A percentile compares a stretch with the other conserved stretches of the same genome.
phyloP scores from a whole-genome alignment of 805 yeast genomes.

The Saturnispora kantuleensis region DNA sequence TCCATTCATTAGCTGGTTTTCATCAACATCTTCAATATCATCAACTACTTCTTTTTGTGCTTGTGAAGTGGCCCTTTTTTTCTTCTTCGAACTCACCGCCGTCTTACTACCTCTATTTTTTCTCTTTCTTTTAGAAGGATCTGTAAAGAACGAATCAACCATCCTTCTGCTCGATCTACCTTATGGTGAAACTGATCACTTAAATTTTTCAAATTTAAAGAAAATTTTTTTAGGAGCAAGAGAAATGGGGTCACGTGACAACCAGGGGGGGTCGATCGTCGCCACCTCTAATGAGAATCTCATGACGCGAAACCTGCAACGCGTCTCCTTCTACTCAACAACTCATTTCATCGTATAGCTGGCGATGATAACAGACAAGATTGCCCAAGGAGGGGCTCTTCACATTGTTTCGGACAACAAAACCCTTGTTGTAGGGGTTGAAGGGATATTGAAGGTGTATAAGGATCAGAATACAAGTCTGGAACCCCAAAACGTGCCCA shows the following conservation, averaged over 20 bases:
- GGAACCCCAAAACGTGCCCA: constrained; percentile 54
- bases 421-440: background rate
- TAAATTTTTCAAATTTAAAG: background rate
- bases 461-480: constrained; percentile 43
- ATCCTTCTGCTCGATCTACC: constrained; percentile 15
- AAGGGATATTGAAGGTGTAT: constrained; percentile 30
- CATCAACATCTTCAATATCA: constrained; percentile 24
- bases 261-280: background rate
- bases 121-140: constrained; percentile 46
- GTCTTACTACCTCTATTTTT: constrained; percentile 28
- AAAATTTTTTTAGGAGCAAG: background rate
- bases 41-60: constrained; percentile 37
- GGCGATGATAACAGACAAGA: constrained; percentile 3
- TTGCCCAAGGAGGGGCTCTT: background rate
- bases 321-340: background rate
- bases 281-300: background rate
- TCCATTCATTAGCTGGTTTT: constrained; percentile 28
- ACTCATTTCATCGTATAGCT: background rate
- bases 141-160: constrained; percentile 58
- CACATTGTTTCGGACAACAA: constrained; percentile 38
- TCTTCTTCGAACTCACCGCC: constrained; percentile 10
- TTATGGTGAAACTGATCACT: background rate
- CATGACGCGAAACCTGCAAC: background rate
- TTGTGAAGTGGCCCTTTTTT: constrained; percentile 15
- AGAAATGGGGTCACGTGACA: background rate